These are phyloP conservation scores for Ulmus americana DNA, from an alignment of 331 rosid species.

Conservation along the genomic window DNA sequence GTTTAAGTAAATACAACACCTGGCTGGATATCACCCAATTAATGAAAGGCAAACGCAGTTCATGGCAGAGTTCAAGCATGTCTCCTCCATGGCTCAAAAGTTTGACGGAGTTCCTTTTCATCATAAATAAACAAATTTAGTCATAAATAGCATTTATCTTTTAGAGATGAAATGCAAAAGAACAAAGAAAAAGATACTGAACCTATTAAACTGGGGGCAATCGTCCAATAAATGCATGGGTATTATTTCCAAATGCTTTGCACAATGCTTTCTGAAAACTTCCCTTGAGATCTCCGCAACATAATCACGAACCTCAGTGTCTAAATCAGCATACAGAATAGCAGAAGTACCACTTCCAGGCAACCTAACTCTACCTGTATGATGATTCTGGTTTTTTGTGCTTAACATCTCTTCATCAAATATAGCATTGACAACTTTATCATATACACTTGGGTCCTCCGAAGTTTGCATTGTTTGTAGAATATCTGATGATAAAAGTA, in stretches of 20 bases:
- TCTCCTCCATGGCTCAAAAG: slow-evolving; percentile 91
- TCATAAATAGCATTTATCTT: slow-evolving; percentile 11
- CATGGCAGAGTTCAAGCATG: slow-evolving; percentile 87
- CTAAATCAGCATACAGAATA: slow-evolving; percentile 56
- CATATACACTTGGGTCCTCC: slow-evolving; percentile 73
- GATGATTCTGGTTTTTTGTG: slow-evolving; percentile 47
- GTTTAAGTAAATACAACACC: slow-evolving; percentile 35
- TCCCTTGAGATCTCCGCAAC: slow-evolving; percentile 62
- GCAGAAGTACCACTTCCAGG: slow-evolving; percentile 48
- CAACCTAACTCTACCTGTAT: slow-evolving; percentile 41
- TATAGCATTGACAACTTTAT: slow-evolving; percentile 76
- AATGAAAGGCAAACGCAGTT: slow-evolving; percentile 81
- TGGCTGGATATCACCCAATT: slow-evolving; percentile 68
- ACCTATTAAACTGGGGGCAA: slow-evolving; percentile 70
- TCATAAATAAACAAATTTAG: slow-evolving; percentile 24
- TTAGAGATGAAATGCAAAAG: slow-evolving; percentile 2
- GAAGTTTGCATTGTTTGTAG: slow-evolving; percentile 78
- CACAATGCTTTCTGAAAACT: slow-evolving; percentile 76
- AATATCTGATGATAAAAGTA: slow-evolving; percentile 51
- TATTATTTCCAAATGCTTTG: slow-evolving; percentile 70
- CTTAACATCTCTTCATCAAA: slow-evolving; percentile 67
- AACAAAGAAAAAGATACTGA: slow-evolving; percentile 11
- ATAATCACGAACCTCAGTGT: slow-evolving; percentile 76
- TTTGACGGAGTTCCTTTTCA: slow-evolving; percentile 77
- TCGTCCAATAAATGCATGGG: slow-evolving; percentile 67